Evolutionary conservation across 139 green algal species (phyloP).

Genomic region (Chlamydomonas schloesseri): DNA sequence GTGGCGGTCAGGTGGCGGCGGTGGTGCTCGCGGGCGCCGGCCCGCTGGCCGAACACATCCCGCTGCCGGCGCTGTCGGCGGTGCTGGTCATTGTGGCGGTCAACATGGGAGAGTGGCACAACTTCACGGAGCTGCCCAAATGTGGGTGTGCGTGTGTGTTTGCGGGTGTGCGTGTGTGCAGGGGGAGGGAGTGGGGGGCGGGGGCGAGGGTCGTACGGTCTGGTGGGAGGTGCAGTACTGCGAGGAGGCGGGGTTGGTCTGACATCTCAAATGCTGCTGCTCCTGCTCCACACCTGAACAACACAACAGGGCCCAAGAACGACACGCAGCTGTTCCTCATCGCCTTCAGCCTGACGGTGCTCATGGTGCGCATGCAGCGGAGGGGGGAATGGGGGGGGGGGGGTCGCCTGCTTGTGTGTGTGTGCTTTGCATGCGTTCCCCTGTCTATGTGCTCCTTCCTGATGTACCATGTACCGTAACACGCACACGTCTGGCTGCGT

Average conservation of each 20-base stretch:
- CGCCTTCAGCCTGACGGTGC: conserved; percentile 52
- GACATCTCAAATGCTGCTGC: too few relatives aligned
- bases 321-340: conserved; percentile 58
- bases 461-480: too few relatives aligned
- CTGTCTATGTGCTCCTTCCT: too few relatives aligned
- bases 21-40: conserved; percentile 15
- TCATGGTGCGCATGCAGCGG: background rate
- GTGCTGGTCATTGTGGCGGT: conserved; percentile 44
- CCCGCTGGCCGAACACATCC: conserved; percentile 41
- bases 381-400: too few relatives aligned
- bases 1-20: conserved; percentile 36
- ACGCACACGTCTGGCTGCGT: too few relatives aligned
- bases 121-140: conserved; percentile 46
- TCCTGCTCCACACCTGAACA: too few relatives aligned
- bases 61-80: conserved; percentile 43
- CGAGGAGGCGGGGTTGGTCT: too few relatives aligned
- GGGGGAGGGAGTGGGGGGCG: background rate
- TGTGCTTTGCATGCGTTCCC: too few relatives aligned
- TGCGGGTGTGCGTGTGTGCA: background rate
- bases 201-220: background rate
- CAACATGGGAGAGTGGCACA: conserved; percentile 61
- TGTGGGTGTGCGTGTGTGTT: conserved; percentile 1
- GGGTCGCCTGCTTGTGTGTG: too few relatives aligned
- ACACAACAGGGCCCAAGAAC: conserved; percentile 40
- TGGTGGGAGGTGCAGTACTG: too few relatives aligned